phyloP scores from a whole-genome alignment of 2,329 filamentous ascomycete species.

The Chaetomium sp. region DNA sequence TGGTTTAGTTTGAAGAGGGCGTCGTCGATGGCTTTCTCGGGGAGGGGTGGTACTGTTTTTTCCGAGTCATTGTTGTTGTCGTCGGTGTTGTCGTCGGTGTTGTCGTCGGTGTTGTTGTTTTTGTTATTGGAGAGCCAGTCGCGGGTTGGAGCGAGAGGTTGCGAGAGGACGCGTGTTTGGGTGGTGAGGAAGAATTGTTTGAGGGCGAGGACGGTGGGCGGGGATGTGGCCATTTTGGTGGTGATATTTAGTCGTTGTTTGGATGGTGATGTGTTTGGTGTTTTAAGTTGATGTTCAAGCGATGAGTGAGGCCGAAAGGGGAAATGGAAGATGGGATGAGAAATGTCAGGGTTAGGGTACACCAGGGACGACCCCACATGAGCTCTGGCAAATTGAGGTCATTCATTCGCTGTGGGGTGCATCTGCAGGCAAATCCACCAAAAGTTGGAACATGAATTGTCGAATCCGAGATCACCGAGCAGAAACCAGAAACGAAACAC shows the following conservation, averaged over 20 bases:
- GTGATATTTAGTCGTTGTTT: not conserved
- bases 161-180: conserved; percentile 58
- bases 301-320: not conserved
- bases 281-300: no score
- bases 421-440: not conserved
- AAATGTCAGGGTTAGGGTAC: not conserved
- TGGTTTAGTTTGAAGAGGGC: conserved; percentile 55
- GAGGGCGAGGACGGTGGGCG: conserved; percentile 52
- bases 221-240: conserved; percentile 25
- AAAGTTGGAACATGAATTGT: conserved; percentile 12
- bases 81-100: conserved; percentile 45
- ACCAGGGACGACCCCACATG: conserved; percentile 13
- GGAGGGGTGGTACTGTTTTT: conserved; percentile 29
- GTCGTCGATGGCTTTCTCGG: conserved; percentile 48
- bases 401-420: conserved; percentile 9
- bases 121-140: conserved; percentile 46
- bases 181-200: conserved; percentile 59
- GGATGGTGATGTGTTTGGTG: not conserved
- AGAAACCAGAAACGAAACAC: no score
- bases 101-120: conserved; percentile 45
- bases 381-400: conserved; percentile 25
- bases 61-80: conserved; percentile 44
- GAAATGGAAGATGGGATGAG: not conserved
- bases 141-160: conserved; percentile 49
- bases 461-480: no score